These are phyloP conservation scores for Draba incana DNA, from an alignment of 345 rosid genomes.

Conservation along the genomic window DNA sequence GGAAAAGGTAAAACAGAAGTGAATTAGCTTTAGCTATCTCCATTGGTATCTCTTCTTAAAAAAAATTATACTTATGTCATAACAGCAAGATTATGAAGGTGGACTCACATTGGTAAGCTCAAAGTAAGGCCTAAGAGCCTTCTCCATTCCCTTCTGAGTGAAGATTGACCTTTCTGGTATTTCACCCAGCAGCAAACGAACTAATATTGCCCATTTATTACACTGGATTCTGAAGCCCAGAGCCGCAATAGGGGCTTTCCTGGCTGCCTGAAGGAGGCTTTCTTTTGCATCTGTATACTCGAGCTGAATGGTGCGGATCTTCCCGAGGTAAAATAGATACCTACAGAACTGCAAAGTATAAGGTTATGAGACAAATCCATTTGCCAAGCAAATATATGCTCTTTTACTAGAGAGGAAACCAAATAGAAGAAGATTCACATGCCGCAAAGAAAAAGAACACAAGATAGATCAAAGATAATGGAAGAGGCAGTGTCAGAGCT, in stretches of 20 bases:
- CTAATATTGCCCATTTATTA: conserved; percentile 86
- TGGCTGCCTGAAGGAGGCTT: conserved; percentile 85
- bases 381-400: not conserved
- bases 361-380: not conserved
- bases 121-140: conserved; percentile 80
- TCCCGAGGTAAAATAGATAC: conserved; percentile 86
- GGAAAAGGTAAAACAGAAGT: conserved; percentile 5
- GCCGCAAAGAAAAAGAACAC: conserved; percentile 5
- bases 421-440: not conserved
- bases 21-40: conserved; percentile 6
- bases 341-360: conserved; percentile 70
- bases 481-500: conserved; percentile 11
- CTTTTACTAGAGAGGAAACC: not conserved
- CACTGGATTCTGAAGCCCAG: conserved; percentile 78
- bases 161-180: conserved; percentile 85
- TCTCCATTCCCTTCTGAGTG: conserved; percentile 89
- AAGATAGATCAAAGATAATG: not conserved
- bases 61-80: not conserved
- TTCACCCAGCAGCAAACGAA: conserved; percentile 77
- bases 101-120: conserved; percentile 86
- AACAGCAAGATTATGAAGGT: conserved; percentile 10
- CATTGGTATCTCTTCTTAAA: not conserved
- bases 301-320: conserved; percentile 85
- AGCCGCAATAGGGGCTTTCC: conserved; percentile 86
- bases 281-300: conserved; percentile 96